Evolutionary conservation across 768 basidiomycete genomes (phyloP).

Genomic region (Albatrellus ellisii): DNA sequence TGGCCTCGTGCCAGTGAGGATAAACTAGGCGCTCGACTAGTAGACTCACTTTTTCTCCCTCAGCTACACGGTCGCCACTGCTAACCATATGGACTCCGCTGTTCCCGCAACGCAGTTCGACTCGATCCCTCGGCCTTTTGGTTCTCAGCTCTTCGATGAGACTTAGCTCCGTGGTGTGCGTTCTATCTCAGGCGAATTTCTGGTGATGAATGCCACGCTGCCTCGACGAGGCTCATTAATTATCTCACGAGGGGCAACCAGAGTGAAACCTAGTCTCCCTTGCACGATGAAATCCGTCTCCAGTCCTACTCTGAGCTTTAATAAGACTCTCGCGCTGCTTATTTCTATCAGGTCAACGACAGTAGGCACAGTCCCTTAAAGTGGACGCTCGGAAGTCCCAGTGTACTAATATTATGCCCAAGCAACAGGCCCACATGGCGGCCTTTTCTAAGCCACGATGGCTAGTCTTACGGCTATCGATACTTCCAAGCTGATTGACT

Average conservation of each 20-base stretch:
- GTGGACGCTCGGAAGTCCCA: too few species aligned
- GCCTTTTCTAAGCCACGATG: slow-evolving; percentile 18
- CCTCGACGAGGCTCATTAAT: background rate
- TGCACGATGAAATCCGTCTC: slow-evolving; percentile 22
- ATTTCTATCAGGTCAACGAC: slow-evolving; percentile 20
- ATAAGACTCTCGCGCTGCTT: slow-evolving; percentile 21
- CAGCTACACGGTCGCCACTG: slow-evolving; percentile 15
- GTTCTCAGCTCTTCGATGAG: slow-evolving; percentile 21
- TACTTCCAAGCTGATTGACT: slow-evolving; percentile 10
- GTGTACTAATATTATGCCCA: too few species aligned
- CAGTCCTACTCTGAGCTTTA: slow-evolving; percentile 21
- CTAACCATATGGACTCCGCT: slow-evolving; percentile 17
- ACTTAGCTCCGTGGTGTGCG: slow-evolving; percentile 11
- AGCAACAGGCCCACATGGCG: slow-evolving; percentile 18
- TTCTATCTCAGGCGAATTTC: background rate
- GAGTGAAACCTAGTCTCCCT: slow-evolving; percentile 20
- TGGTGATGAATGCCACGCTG: background rate
- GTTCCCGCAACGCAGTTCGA: slow-evolving; percentile 18
- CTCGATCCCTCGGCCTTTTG: slow-evolving; percentile 19
- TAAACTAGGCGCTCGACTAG: slow-evolving; percentile 6
- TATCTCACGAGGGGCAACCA: slow-evolving; percentile 14
- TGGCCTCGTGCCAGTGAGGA: slow-evolving; percentile 21
- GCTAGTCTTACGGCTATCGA: slow-evolving; percentile 20
- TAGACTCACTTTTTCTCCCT: background rate
- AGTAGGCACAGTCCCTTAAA: background rate